Evolutionary conservation across 768 basidiomycete genomes (phyloP).

Genomic region (Boletus insuetus): DNA sequence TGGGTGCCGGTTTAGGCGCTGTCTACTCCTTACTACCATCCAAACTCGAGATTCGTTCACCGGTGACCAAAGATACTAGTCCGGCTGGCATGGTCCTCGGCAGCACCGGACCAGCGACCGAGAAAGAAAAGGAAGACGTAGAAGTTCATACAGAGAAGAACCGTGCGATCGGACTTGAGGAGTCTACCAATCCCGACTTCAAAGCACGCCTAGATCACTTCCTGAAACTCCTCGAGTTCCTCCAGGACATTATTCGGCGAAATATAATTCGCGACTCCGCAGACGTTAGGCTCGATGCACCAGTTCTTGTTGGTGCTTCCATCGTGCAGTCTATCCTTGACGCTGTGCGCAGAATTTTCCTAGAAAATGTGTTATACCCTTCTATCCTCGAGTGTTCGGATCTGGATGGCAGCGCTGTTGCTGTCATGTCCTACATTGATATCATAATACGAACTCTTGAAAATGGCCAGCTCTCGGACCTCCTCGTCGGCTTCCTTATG

Average conservation of each 20-base stretch:
- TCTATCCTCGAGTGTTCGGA: slow-evolving; percentile 93
- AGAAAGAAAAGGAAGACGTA: slow-evolving; percentile 57
- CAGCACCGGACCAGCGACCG: slow-evolving; percentile 49
- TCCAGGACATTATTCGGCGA: slow-evolving; percentile 82
- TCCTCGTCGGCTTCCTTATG: slow-evolving; percentile 75
- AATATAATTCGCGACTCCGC: slow-evolving; percentile 44
- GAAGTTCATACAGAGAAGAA: slow-evolving; percentile 49
- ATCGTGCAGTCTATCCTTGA: slow-evolving; percentile 83
- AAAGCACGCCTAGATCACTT: slow-evolving; percentile 81
- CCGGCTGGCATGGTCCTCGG: slow-evolving; percentile 72
- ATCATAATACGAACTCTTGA: slow-evolving; percentile 77
- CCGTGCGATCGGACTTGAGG: slow-evolving; percentile 67
- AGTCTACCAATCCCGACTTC: slow-evolving; percentile 73
- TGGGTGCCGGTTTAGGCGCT: slow-evolving; percentile 89
- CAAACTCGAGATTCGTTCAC: slow-evolving; percentile 71
- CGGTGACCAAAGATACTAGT: slow-evolving; percentile 36
- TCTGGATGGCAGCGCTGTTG: slow-evolving; percentile 90
- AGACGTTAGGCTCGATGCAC: slow-evolving; percentile 47
- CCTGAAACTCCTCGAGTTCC: slow-evolving; percentile 85
- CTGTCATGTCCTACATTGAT: slow-evolving; percentile 94
- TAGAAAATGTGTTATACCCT: slow-evolving; percentile 91
- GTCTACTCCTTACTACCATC: slow-evolving; percentile 89
- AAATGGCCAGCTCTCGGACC: slow-evolving; percentile 62
- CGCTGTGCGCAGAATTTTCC: slow-evolving; percentile 79
- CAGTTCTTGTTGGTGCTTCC: slow-evolving; percentile 69